A percentile compares a stretch with the other conserved stretches of the same genome.
These are phyloP conservation scores for Globisporangium heterothallicum DNA, from an alignment of 352 stramenopile genomes.

Conservation along the genomic window DNA sequence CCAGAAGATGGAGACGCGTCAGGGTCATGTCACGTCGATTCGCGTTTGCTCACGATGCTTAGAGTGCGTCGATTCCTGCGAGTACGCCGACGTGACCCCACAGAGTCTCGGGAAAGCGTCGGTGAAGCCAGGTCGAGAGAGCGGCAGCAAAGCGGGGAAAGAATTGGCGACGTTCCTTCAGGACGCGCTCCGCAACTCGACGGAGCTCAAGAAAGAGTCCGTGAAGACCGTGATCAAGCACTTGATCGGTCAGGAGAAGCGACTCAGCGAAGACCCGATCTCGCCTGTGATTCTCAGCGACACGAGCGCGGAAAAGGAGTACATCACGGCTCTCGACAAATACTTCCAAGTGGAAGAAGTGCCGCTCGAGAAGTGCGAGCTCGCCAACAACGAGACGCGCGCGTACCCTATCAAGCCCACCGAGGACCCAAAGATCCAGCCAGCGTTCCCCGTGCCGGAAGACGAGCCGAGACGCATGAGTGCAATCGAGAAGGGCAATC, in stretches of 20 bases:
- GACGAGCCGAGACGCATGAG: constrained; percentile 34
- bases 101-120: neutral
- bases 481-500: constrained; percentile 28
- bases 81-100: constrained; percentile 15
- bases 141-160: neutral
- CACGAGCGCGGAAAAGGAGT: constrained; percentile 17
- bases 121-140: constrained; percentile 3
- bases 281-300: constrained; percentile 3
- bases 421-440: neutral
- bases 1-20: constrained; percentile 21
- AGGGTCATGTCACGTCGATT: constrained; percentile 1
- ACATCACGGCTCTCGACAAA: constrained; percentile 8
- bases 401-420: constrained; percentile 29
- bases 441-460: constrained; percentile 21
- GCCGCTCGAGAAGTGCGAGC: constrained; percentile 6
- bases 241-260: constrained; percentile 20
- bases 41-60: constrained; percentile 19
- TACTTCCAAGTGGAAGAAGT: neutral
- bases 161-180: constrained; percentile 9
- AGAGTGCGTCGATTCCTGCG: constrained; percentile 14
- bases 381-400: constrained; percentile 22
- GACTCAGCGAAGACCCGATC: neutral
- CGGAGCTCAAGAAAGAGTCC: constrained; percentile 3
- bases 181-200: neutral
- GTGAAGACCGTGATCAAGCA: constrained; percentile 28